phyloP scores from a whole-genome alignment of 2,329 filamentous ascomycete genomes.

The Tolypocladium pustulatum region DNA sequence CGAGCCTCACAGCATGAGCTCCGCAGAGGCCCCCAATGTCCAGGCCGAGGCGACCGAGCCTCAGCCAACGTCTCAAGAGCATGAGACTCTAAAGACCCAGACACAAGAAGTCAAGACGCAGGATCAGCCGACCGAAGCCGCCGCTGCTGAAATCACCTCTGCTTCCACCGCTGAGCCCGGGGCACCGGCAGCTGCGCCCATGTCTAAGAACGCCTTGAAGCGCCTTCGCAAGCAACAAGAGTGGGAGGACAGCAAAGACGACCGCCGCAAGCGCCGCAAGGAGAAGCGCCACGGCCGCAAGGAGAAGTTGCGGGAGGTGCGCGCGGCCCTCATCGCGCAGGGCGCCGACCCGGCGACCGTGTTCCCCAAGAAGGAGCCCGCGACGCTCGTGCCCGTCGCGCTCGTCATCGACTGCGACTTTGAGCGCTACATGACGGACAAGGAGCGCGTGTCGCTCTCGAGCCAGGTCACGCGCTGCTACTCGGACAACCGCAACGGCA shows the following conservation, averaged over 20 bases:
- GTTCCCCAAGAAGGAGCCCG: slow-evolving; percentile 22
- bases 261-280: slow-evolving; percentile 42
- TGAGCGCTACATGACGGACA: slow-evolving; percentile 79
- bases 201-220: slow-evolving; percentile 85
- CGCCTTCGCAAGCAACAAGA: slow-evolving; percentile 60
- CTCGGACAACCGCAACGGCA: slow-evolving; percentile 68
- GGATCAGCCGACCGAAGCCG: neutral
- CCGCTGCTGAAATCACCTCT: neutral
- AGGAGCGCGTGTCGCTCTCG: slow-evolving; percentile 72
- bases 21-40: neutral
- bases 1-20: neutral
- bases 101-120: too few species aligned
- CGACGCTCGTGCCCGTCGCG: slow-evolving; percentile 59
- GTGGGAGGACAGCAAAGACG: slow-evolving; percentile 64
- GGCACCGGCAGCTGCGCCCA: slow-evolving; percentile 7
- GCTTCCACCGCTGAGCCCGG: slow-evolving; percentile 1
- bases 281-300: slow-evolving; percentile 41
- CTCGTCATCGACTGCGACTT: slow-evolving; percentile 88
- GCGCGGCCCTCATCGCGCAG: slow-evolving; percentile 36
- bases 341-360: slow-evolving; percentile 29
- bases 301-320: slow-evolving; percentile 38
- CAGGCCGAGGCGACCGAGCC: neutral
- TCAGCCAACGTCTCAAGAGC: neutral
- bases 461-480: slow-evolving; percentile 82
- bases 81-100: too few species aligned